These are phyloP conservation scores for Pezicula carpinea DNA, from an alignment of 2,329 filamentous ascomycete genomes.

Conservation along the genomic window DNA sequence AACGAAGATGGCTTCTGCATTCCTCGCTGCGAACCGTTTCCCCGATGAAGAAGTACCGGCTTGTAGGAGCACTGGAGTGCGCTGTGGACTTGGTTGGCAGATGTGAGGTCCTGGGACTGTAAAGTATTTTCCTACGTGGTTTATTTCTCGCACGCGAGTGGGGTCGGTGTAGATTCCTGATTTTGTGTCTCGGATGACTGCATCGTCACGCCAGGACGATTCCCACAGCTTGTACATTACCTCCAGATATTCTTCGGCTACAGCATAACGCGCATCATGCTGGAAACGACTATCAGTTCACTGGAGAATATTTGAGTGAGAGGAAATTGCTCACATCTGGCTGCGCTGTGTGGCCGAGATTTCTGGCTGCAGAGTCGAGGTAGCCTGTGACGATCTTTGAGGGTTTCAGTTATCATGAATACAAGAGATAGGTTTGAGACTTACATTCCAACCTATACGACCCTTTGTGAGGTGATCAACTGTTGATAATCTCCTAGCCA, in stretches of 20 bases:
- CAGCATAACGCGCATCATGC: constrained; percentile 62
- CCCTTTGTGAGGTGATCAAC: constrained; percentile 62
- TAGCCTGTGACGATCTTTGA: constrained; percentile 58
- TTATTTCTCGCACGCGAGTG: constrained; percentile 54
- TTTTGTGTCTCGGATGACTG: constrained; percentile 53
- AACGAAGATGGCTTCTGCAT: constrained; percentile 68
- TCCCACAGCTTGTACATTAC: constrained; percentile 65
- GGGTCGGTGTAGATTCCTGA: constrained; percentile 54
- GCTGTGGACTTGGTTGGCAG: constrained; percentile 60
- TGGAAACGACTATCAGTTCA: constrained; percentile 29
- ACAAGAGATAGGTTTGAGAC: too few species aligned
- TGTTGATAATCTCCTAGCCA: constrained; percentile 59
- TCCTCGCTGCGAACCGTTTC: constrained; percentile 61
- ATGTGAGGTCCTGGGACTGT: constrained; percentile 59
- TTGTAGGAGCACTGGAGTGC: constrained; percentile 65
- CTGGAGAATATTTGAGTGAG: too few species aligned
- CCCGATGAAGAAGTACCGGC: constrained; percentile 64
- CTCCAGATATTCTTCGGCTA: constrained; percentile 59
- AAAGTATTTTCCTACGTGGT: constrained; percentile 61
- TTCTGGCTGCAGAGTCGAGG: constrained; percentile 58
- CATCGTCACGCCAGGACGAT: constrained; percentile 64
- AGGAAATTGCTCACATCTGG: too few species aligned
- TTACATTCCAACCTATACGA: constrained; percentile 50
- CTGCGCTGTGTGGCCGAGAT: constrained; percentile 39
- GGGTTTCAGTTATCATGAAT: too few species aligned